These are phyloP conservation scores for Cyclostephanos tholiformis DNA, from an alignment of 108 stramenopile species.

Conservation along the genomic window DNA sequence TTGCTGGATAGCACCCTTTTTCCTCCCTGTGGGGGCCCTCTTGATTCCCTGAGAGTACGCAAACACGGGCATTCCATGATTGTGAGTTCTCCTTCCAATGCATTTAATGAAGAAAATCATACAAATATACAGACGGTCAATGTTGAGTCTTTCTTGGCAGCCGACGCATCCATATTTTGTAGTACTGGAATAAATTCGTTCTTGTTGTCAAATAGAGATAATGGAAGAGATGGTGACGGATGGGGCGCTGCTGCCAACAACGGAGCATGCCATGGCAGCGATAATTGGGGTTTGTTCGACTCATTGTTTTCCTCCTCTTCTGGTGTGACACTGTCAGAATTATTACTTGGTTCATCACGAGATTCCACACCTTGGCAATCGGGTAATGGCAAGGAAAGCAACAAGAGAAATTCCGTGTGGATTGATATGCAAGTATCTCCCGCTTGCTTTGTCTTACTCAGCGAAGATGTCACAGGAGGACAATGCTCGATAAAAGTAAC, in stretches of 20 bases:
- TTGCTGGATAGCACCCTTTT: constrained; percentile 38
- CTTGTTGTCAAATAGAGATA: constrained; percentile 19
- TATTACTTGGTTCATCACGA: constrained; percentile 32
- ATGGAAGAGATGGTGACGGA: constrained; percentile 17
- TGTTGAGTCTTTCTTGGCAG: constrained; percentile 43
- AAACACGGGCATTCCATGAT: constrained; percentile 49
- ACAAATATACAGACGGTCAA: constrained; percentile 15
- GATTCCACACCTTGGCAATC: constrained; percentile 26
- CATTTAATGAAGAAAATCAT: constrained; percentile 7
- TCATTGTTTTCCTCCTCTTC: constrained; percentile 40
- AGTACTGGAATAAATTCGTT: constrained; percentile 36
- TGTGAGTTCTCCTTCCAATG: constrained; percentile 11
- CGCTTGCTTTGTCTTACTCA: constrained; percentile 23
- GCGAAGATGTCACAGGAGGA: neutral
- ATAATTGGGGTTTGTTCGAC: constrained; percentile 49
- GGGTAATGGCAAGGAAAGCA: neutral
- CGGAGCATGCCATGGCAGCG: constrained; percentile 37
- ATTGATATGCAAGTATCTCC: constrained; percentile 40
- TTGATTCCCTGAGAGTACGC: constrained; percentile 44
- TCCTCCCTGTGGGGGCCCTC: constrained; percentile 44
- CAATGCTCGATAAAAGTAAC: constrained; percentile 28
- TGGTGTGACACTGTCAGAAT: constrained; percentile 33
- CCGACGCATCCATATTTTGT: constrained; percentile 46
- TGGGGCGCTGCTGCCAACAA: constrained; percentile 46
- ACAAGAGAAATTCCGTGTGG: constrained; percentile 44